These are phyloP conservation scores for Ettlia oleoabundans DNA, from an alignment of 139 green algal genomes.

Conservation along the genomic window DNA sequence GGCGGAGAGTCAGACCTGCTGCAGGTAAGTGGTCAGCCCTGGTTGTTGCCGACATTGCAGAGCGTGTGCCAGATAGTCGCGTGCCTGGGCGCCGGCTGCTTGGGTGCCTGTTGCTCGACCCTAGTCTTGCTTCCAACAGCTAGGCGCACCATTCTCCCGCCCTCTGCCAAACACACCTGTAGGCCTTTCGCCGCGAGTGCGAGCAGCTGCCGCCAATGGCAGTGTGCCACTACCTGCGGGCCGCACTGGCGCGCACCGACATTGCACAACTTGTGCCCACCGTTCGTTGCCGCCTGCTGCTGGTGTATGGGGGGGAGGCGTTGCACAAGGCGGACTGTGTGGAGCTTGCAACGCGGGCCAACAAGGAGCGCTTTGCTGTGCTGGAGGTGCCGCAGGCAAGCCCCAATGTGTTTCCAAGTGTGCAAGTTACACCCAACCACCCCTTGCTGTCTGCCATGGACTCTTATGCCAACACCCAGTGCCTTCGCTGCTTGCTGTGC, in stretches of 20 bases:
- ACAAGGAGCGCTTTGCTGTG: slow-evolving; percentile 37
- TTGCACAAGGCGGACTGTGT: slow-evolving; percentile 42
- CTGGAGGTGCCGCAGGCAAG: slow-evolving; percentile 36
- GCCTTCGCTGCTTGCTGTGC: no score
- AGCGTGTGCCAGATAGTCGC: no score
- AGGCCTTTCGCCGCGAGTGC: slow-evolving; percentile 31
- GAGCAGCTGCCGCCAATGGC: slow-evolving; percentile 24
- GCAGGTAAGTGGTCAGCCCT: background rate
- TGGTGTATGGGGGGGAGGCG: slow-evolving; percentile 46
- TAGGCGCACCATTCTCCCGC: no score
- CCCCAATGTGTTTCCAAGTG: no score
- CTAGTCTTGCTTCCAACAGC: no score
- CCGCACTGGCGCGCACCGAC: slow-evolving; percentile 23
- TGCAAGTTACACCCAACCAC: no score
- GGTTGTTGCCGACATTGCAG: no score
- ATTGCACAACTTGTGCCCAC: slow-evolving; percentile 3
- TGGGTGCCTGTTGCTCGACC: no score
- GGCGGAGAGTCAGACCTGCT: slow-evolving; percentile 38
- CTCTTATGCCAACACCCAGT: no score
- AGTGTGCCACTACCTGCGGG: slow-evolving; percentile 37
- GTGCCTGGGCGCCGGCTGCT: no score
- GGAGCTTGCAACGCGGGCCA: slow-evolving; percentile 28
- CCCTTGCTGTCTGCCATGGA: no score
- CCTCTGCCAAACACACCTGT: no score
- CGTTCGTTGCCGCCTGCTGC: slow-evolving; percentile 37